Evolutionary conservation across 2,329 filamentous ascomycete genomes (phyloP).

Genomic region (Blumeria graminis): DNA sequence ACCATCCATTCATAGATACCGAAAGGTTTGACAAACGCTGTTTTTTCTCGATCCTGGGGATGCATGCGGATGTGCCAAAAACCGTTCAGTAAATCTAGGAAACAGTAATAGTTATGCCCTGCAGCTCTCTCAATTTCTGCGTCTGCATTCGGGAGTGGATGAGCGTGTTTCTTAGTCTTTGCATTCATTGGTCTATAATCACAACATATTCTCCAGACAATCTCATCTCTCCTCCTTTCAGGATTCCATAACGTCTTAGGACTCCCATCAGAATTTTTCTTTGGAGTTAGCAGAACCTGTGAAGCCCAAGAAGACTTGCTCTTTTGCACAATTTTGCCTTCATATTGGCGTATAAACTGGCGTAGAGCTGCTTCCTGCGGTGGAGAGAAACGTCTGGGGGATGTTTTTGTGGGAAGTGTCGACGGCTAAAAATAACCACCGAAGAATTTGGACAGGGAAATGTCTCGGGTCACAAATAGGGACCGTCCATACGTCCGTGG

Average conservation of each 20-base stretch:
- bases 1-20: conserved; percentile 1
- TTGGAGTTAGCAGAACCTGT: background rate
- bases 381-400: background rate
- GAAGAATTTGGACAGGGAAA: too few relatives aligned
- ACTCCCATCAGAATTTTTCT: background rate
- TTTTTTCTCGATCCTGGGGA: background rate
- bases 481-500: too few relatives aligned
- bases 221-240: background rate
- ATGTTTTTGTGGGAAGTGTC: background rate
- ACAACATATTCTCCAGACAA: background rate
- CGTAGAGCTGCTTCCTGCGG: background rate
- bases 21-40: background rate
- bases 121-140: background rate
- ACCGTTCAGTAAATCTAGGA: background rate
- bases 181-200: background rate
- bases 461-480: too few relatives aligned
- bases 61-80: conserved; percentile 1
- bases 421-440: too few relatives aligned
- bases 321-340: background rate
- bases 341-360: background rate
- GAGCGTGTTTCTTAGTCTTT: background rate
- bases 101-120: background rate
- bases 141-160: background rate
- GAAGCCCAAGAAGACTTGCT: background rate
- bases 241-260: background rate